Evolutionary conservation across 148 eudicot genomes (phyloP).

Genomic region (Linanthus parryae): DNA sequence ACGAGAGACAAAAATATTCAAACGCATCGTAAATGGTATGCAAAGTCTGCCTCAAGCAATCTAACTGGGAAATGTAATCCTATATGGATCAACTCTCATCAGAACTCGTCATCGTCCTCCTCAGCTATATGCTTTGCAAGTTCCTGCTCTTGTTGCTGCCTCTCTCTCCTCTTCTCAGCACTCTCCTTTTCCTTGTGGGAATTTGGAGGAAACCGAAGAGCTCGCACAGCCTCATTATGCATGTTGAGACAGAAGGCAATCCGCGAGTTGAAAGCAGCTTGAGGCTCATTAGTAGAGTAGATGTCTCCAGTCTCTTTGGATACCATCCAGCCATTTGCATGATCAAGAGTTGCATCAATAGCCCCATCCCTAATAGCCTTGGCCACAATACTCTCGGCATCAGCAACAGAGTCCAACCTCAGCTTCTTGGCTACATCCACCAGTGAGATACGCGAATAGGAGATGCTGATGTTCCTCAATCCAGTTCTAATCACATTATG

Average conservation of each 20-base stretch:
- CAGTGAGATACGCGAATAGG: constrained; percentile 88
- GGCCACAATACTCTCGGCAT: constrained; percentile 92
- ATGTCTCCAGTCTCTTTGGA: constrained; percentile 96
- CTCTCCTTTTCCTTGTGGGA: constrained; percentile 89
- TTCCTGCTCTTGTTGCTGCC: constrained; percentile 96
- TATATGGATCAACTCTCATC: constrained; percentile 3
- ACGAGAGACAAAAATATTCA: too few species aligned
- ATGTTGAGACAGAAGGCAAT: constrained; percentile 92
- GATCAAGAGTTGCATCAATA: constrained; percentile 89
- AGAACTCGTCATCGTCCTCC: constrained; percentile 97
- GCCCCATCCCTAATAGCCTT: constrained; percentile 97
- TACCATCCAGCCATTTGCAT: constrained; percentile 83
- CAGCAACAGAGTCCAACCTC: constrained; percentile 83
- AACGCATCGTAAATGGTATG: too few species aligned
- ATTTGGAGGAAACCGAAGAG: constrained; percentile 81
- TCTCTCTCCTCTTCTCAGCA: constrained; percentile 96
- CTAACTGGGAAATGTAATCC: too few species aligned
- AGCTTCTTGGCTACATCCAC: constrained; percentile 80
- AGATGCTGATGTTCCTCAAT: constrained; percentile 82
- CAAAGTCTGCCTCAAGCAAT: too few species aligned
- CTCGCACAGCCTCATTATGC: constrained; percentile 94
- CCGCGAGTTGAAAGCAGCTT: constrained; percentile 83
- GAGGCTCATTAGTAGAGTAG: constrained; percentile 93
- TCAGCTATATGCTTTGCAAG: constrained; percentile 96
- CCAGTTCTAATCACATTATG: constrained; percentile 96